Conservation (phyloP, 1,284 basidiomycete genomes). For the Trichosporon sp. region DNA sequence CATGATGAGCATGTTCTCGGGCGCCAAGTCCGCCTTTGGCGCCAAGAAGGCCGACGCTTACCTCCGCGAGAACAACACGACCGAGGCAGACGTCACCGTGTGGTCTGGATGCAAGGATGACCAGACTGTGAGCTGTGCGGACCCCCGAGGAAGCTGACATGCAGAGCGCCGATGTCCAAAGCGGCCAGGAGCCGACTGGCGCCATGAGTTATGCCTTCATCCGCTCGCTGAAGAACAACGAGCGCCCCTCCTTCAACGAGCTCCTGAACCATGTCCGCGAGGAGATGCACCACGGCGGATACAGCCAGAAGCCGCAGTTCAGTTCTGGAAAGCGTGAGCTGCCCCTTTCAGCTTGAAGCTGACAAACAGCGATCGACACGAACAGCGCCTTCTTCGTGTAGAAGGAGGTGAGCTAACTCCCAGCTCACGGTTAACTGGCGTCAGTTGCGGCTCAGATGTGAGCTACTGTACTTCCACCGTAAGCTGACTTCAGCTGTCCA, state of each 20-base stretch:
- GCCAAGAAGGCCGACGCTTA: slow-evolving; percentile 40
- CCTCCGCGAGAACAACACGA: slow-evolving; percentile 63
- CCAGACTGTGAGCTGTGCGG: slow-evolving; percentile 63
- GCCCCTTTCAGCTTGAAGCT: neutral
- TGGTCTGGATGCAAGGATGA: slow-evolving; percentile 92
- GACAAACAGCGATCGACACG: slow-evolving; percentile 28
- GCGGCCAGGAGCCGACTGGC: slow-evolving; percentile 79
- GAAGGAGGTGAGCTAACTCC: neutral
- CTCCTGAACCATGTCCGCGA: slow-evolving; percentile 70
- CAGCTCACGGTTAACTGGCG: slow-evolving; percentile 10
- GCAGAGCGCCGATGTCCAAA: slow-evolving; percentile 68
- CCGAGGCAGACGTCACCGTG: slow-evolving; percentile 69
- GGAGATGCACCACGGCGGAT: slow-evolving; percentile 62
- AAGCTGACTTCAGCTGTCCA: slow-evolving; percentile 17
- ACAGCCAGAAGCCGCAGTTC: slow-evolving; percentile 82
- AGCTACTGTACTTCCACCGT: too few species aligned
- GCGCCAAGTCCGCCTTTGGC: slow-evolving; percentile 30
- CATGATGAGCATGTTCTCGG: slow-evolving; percentile 59
- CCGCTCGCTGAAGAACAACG: slow-evolving; percentile 64
- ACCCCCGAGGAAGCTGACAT: slow-evolving; percentile 5
- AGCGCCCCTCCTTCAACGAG: slow-evolving; percentile 77
- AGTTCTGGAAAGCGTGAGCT: slow-evolving; percentile 15
- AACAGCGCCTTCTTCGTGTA: slow-evolving; percentile 5
- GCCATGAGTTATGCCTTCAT: slow-evolving; percentile 78
- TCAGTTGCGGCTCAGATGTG: neutral